These are phyloP conservation scores for Ligustrum vulgare DNA, from an alignment of 257 asterid genomes.

Conservation along the genomic window DNA sequence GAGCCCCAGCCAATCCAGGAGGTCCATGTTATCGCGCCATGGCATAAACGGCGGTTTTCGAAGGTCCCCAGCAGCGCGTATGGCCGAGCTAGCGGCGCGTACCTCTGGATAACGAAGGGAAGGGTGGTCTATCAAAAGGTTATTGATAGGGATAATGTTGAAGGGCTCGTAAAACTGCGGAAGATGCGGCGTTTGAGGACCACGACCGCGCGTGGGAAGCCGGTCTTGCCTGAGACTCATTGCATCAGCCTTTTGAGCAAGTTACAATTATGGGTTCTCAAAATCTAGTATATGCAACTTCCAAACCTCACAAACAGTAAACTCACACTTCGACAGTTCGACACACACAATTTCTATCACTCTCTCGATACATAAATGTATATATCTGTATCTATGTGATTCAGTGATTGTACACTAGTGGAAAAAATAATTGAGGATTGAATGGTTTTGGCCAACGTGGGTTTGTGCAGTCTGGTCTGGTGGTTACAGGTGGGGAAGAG, in stretches of 20 bases:
- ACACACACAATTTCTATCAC: background rate
- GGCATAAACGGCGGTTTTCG: conserved; percentile 65
- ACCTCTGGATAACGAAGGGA: conserved; percentile 79
- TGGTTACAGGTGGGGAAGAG: background rate
- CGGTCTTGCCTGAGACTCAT: conserved; percentile 70
- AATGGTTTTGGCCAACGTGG: background rate
- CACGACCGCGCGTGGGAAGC: conserved; percentile 55
- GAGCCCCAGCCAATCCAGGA: conserved; percentile 88
- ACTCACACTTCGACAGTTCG: background rate
- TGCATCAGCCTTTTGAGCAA: conserved; percentile 27
- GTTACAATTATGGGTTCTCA: conserved; percentile 21
- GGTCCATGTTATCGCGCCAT: conserved; percentile 69
- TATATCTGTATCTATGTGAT: background rate
- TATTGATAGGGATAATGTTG: conserved; percentile 84
- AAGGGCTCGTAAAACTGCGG: conserved; percentile 38
- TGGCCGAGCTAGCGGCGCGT: conserved; percentile 79
- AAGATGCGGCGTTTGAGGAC: conserved; percentile 29
- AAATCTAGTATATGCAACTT: conserved; percentile 7
- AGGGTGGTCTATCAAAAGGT: conserved; percentile 73
- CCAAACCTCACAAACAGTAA: conserved; percentile 1
- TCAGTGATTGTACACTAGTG: background rate
- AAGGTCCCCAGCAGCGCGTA: conserved; percentile 66
- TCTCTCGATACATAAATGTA: background rate
- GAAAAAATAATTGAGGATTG: background rate
- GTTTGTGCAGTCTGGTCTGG: background rate